phyloP scores from a whole-genome alignment of 192 early-diverging fungal species.

The Allomyces macrogynus region DNA sequence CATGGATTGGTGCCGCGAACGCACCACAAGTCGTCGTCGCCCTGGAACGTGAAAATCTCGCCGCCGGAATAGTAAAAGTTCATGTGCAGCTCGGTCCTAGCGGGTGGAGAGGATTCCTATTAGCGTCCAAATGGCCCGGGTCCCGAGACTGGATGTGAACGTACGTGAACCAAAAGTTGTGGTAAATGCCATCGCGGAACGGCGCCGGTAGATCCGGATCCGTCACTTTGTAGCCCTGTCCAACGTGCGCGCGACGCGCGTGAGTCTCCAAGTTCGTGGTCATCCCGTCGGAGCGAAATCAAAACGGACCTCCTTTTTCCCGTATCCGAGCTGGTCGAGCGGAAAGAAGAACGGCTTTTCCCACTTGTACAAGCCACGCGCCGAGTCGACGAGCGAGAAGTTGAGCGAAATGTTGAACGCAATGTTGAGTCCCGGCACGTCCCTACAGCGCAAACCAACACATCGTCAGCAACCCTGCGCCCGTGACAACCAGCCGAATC shows the following conservation, averaged over 20 bases:
- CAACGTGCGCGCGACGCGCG: too few relatives aligned
- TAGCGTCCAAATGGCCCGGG: neutral
- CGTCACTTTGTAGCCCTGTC: neutral
- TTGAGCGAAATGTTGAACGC: neutral
- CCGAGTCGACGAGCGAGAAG: neutral
- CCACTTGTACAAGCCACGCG: neutral
- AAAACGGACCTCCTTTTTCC: neutral
- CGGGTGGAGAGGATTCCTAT: too few relatives aligned
- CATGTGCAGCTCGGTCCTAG: neutral
- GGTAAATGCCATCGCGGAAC: neutral
- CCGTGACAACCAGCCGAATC: too few relatives aligned
- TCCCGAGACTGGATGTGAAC: neutral
- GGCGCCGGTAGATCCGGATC: neutral
- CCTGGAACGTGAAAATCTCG: neutral
- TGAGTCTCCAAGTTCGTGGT: too few relatives aligned
- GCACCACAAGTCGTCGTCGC: neutral
- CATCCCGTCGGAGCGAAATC: neutral
- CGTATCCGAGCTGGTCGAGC: neutral
- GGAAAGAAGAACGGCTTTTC: constrained; percentile 1
- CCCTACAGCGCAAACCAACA: neutral
- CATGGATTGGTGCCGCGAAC: too few relatives aligned
- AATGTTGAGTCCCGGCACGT: constrained; percentile 2
- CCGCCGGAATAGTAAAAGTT: neutral
- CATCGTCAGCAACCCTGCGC: too few relatives aligned
- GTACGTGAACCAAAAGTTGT: constrained; percentile 1